Evolutionary conservation across 1,139 yeast species (phyloP), one percentile per base, ranked within the genome.

Genomic region (Lodderomyces margitis): DNA sequence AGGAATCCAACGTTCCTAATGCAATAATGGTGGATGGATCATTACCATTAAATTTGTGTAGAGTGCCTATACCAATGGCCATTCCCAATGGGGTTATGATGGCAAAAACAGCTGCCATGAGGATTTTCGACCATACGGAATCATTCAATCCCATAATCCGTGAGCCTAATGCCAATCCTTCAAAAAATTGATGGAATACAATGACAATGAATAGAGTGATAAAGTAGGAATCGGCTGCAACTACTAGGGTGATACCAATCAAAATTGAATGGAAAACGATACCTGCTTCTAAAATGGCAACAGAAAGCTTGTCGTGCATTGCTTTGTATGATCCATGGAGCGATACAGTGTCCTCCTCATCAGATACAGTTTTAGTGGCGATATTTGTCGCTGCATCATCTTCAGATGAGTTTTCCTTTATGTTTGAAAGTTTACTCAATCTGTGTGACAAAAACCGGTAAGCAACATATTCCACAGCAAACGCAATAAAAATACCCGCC

Each of bases 191-290:
- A 45, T 68, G 75, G 55, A 68, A 69, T 2, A 64, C 62, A 34
- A 69, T 60, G 10, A 70, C 74, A 33, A 66, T 58, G 45, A 63
- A 67, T 21, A 69, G 54, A 1, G 71, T 57, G 21, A 51, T 58
- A 50, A 68, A 68, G 28, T 37, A 47, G 33, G 64, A 62, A 28
- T 65, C 66, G 2, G 69, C 71, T 5, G 74, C 60, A 16, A 67
- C 63, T 10, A 70, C 70, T 32, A 68, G 52, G 1, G 72, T 59
- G 14, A 68, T 53, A 21, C 74, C 73, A 23, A 67, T 67, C 46
- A 68, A 64, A 4, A 66, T 68, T n/a, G 72, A 66, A 48, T 68
- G 74, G 57, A 67, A 67, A 17, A 68, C 58, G 19, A 68, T 66
- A n/a, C 74, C 74, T 41, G 66, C 65, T 53, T 68, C 73, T 28